Base-by-base conservation (phyloP, 78 protist genomes). In the Dictyostelium brefeldianum region DNA sequence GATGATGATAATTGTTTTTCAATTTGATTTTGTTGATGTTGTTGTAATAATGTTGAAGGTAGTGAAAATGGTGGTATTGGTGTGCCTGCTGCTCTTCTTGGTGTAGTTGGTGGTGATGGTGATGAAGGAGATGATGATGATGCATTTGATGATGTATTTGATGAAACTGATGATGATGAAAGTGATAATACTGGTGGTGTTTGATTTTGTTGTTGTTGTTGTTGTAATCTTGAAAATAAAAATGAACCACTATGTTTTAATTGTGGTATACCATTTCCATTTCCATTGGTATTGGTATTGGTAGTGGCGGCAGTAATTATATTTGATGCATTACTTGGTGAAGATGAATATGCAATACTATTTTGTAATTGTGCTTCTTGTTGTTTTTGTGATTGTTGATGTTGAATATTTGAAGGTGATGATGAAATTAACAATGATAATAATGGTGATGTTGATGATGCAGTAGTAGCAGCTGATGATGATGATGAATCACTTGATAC, bases 201-300 rank as follows among this genome's bases (percentile, higher is more conserved):
- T 75, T 48, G 65, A 48, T 75, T 59, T 22, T 46, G 43, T 75
- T 75, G 81, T 75, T 75, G 81, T 48, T 75, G 81, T 75, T 75
- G 81, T 50, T 75, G 81, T 75, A 75, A 75, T 75, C 62, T 75
- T 48, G 56, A 48, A 31, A 75, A 75, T 75, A 75, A 48, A 50
- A 75, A 75, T 15, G 75, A 67, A 4, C 75, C 75, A 67, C 75
- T 67, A 31, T 67, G 75, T 67, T 67, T 67, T 67, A 67, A 67
- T 67, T 36, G 75, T 31, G 75, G 75, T 10, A 51, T 51, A 51
- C n/a, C 10, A 14, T 8, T n/a, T n/a, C n/a, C n/a, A n/a, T n/a
- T n/a, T n/a, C n/a, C 5, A 48, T 48, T 48, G 53, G 5, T 48
- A 48, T 8, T 8, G 53, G 5, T 48, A 48, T 48, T 48, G 5